Conservation (phyloP, 352 stramenopile genomes). For the Pythium vanterpoolii region DNA sequence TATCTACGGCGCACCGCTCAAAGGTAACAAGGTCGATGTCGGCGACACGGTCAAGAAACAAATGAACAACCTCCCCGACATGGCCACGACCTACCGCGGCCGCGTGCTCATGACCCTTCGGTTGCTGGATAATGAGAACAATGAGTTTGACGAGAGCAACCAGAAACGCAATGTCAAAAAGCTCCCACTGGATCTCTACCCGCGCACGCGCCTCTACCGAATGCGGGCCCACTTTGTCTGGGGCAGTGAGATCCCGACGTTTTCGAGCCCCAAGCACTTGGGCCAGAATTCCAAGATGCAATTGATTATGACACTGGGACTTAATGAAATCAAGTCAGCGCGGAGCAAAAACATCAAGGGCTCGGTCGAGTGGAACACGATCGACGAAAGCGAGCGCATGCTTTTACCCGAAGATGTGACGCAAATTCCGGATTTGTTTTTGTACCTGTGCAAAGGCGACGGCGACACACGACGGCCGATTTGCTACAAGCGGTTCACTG, state of each 20-base stretch:
- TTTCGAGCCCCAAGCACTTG: conserved; percentile 65
- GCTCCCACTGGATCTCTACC: conserved; percentile 57
- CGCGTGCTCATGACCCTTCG: conserved; percentile 74
- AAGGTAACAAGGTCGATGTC: conserved; percentile 51
- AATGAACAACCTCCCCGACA: conserved; percentile 85
- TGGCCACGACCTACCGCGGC: conserved; percentile 80
- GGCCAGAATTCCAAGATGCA: conserved; percentile 79
- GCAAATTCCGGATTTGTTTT: conserved; percentile 86
- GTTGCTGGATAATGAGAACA: conserved; percentile 65
- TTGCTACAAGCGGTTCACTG: conserved; percentile 78
- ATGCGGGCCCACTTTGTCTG: conserved; percentile 75
- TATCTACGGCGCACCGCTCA: conserved; percentile 70
- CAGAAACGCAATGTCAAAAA: conserved; percentile 83
- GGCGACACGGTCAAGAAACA: conserved; percentile 57
- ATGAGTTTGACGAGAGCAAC: conserved; percentile 76
- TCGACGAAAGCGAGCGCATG: conserved; percentile 76
- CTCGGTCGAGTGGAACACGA: conserved; percentile 81
- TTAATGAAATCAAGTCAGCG: conserved; percentile 58
- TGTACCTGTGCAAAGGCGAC: conserved; percentile 80
- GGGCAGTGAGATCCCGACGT: conserved; percentile 71
- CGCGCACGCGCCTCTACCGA: conserved; percentile 54
- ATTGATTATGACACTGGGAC: conserved; percentile 58
- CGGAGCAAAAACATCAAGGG: conserved; percentile 71
- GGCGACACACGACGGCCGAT: conserved; percentile 57
- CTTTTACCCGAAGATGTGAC: conserved; percentile 60